Conservation (phyloP, 2,329 filamentous ascomycete genomes). For the Zymoseptoria brevis region DNA sequence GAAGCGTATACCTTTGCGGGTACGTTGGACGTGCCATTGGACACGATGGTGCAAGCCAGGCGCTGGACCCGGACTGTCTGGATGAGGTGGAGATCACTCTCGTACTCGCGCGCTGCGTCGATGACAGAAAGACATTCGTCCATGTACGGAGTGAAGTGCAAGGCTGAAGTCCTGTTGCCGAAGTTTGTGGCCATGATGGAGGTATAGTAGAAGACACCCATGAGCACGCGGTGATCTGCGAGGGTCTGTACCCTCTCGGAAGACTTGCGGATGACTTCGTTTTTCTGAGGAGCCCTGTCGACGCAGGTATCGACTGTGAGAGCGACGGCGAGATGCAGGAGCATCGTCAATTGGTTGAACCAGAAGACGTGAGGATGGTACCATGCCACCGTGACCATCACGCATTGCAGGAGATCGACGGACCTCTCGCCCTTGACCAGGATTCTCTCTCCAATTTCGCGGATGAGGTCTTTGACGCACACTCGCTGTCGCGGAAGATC, state of each 20-base stretch:
- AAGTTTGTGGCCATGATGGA: constrained; percentile 24
- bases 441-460: constrained; percentile 23
- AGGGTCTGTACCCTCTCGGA: constrained; percentile 10
- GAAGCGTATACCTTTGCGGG: constrained; percentile 23
- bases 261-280: constrained; percentile 12
- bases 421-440: constrained; percentile 26
- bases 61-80: constrained; percentile 25
- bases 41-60: constrained; percentile 20
- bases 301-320: constrained; percentile 23
- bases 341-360: constrained; percentile 22
- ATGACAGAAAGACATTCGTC: constrained; percentile 17
- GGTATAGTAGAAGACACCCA: constrained; percentile 23
- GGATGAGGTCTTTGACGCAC: constrained; percentile 23
- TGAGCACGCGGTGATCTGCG: constrained; percentile 22
- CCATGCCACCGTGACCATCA: constrained; percentile 17
- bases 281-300: constrained; percentile 15
- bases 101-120: constrained; percentile 18
- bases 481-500: constrained; percentile 22
- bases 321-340: constrained; percentile 25
- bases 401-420: constrained; percentile 23
- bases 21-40: constrained; percentile 16
- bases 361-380: constrained; percentile 25
- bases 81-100: constrained; percentile 24
- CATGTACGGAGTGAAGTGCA: constrained; percentile 22
- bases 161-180: constrained; percentile 21